Evolutionary conservation across 148 eudicot genomes (phyloP).

Genomic region (Fagopyrum esculentum): DNA sequence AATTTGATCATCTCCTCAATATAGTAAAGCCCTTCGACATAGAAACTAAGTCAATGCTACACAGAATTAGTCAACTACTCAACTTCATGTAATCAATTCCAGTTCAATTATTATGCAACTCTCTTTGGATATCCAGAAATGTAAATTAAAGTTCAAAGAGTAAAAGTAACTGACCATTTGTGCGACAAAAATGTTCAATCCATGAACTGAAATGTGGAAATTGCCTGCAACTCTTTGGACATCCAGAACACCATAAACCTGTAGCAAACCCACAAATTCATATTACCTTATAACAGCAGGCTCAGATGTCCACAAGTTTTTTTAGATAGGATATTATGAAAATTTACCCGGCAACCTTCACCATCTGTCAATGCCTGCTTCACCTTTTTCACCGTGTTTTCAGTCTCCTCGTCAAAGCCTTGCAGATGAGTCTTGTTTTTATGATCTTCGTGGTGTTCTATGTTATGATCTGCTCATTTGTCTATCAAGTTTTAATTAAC

Average conservation of each 20-base stretch:
- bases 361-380: conserved; percentile 69
- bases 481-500: conserved; percentile 12
- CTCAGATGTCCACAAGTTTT: background rate
- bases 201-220: conserved; percentile 97
- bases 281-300: conserved; percentile 4
- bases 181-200: conserved; percentile 90
- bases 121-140: background rate
- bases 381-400: conserved; percentile 69
- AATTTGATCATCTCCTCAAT: background rate
- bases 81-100: background rate
- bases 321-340: background rate
- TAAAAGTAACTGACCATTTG: conserved; percentile 61
- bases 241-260: conserved; percentile 91
- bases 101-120: background rate
- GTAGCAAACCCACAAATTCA: conserved; percentile 19
- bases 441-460: conserved; percentile 43
- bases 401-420: conserved; percentile 79
- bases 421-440: conserved; percentile 54
- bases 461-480: conserved; percentile 48
- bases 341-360: conserved; percentile 91
- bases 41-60: background rate
- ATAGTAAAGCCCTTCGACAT: background rate
- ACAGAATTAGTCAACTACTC: background rate
- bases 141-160: background rate
- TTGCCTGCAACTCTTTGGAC: conserved; percentile 99